phyloP scores from a whole-genome alignment of 2,329 filamentous ascomycete genomes.

The Monosporascus sp. region DNA sequence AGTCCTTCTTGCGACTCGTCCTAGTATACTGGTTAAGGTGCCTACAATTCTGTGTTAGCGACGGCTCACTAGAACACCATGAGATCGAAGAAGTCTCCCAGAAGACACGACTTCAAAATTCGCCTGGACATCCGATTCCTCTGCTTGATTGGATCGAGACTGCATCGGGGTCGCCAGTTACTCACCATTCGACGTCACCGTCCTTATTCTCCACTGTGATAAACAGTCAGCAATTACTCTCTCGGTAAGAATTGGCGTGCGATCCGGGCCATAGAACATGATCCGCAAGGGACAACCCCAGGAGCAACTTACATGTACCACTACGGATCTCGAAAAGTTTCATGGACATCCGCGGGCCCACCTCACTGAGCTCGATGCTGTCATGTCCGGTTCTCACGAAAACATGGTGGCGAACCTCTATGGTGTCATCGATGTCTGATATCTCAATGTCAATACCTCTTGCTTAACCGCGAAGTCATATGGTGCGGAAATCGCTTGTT shows the following conservation, averaged over 20 bases:
- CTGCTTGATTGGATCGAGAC: background rate
- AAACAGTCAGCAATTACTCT: background rate
- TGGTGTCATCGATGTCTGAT: conserved; percentile 73
- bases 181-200: conserved; percentile 79
- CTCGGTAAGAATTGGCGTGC: too few species aligned
- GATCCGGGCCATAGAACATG: too few species aligned
- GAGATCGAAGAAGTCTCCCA: background rate
- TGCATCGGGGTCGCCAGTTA: background rate
- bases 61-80: background rate
- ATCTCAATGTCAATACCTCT: conserved; percentile 36
- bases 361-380: conserved; percentile 81
- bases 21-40: conserved; percentile 92
- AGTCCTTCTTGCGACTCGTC: conserved; percentile 92
- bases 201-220: conserved; percentile 82
- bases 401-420: conserved; percentile 89
- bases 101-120: background rate
- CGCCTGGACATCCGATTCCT: background rate
- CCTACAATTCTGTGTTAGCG: conserved; percentile 28
- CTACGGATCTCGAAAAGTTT: conserved; percentile 86
- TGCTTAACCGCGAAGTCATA: too few species aligned
- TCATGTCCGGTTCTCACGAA: conserved; percentile 92
- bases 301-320: conserved; percentile 44
- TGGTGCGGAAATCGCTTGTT: too few species aligned
- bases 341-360: conserved; percentile 97
- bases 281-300: background rate